Base-by-base conservation (phyloP, 2,329 filamentous ascomycete genomes). In the Fusarium tuaranense region DNA sequence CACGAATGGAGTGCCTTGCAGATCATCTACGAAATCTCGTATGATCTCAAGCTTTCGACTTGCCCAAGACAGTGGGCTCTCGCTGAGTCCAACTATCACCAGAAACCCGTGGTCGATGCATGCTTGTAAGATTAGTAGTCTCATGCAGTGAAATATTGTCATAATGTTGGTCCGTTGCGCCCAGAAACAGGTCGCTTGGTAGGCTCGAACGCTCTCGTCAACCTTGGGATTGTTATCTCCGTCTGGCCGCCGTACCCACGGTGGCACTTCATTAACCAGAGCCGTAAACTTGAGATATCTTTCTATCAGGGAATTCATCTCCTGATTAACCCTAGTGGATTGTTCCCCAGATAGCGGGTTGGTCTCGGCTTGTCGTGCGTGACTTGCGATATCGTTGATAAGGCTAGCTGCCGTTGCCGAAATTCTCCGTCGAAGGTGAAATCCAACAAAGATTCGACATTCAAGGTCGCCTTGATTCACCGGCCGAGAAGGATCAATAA, bases 111-210 rank as follows among this genome's bases (percentile, higher is more conserved):
- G n/a, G 55, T 59, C 55, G 5, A 59, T 59, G 5, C 55, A 59
- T n/a, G n/a, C 10, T 13, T 59, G 55, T 18, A 59, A 8, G 2
- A 39, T 38, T 3, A 59, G 2, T 12, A 59, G 55, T 36, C 32
- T 59, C 55, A 59, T 59, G 10, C 55, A 59, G 22, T 59, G 34
- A 2, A 14, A 59, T 5, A 59, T 36, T 14, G 55, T 38, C 55
- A 59, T 59, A 6, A 59, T 59, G 4, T 59, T 59, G 16, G 3
- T 39, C 7, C 55, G 12, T 5, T 59, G 55, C 3, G 55, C 32
- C 55, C 55, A 59, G 32, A 59, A 59, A 25, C 55, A 59, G 3
- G n/a, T 38, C 2, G 18, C 12, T 18, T 59, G 36, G 55, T 38
- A 59, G 22, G 18, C 25, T 16, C 16, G 16, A 32, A 53, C 27